Evolutionary conservation across 1,139 yeast genomes (phyloP).

Genomic region (Hemisphaericaspora xylofermentans): DNA sequence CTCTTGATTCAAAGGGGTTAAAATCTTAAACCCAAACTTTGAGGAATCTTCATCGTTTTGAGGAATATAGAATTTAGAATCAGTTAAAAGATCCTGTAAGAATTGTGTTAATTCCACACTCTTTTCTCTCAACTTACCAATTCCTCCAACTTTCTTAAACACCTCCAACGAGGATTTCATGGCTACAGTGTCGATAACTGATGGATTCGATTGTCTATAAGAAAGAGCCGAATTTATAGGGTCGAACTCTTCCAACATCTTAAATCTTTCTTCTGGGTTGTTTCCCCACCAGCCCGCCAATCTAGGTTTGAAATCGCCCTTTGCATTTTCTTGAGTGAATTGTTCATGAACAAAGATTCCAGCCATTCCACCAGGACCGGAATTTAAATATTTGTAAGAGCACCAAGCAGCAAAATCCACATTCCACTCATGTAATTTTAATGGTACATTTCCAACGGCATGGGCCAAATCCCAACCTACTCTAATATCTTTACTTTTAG

Average conservation of each 20-base stretch:
- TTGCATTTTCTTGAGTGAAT: conserved; percentile 36
- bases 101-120: conserved; percentile 59
- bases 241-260: conserved; percentile 76
- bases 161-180: conserved; percentile 64
- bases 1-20: conserved; percentile 62
- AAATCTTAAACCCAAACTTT: conserved; percentile 56
- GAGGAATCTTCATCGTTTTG: conserved; percentile 20
- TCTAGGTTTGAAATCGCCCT: conserved; percentile 52
- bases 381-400: conserved; percentile 82
- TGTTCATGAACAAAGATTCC: conserved; percentile 73
- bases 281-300: conserved; percentile 99
- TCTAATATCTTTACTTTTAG: conserved; percentile 38
- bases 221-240: conserved; percentile 85
- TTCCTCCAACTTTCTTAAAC: conserved; percentile 64
- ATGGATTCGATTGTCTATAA: conserved; percentile 89
- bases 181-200: conserved; percentile 79
- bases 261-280: conserved; percentile 63
- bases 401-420: conserved; percentile 97
- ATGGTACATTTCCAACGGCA: conserved; percentile 83
- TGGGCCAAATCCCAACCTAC: conserved; percentile 98
- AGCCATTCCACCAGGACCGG: conserved; percentile 93
- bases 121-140: conserved; percentile 53
- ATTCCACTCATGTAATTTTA: conserved; percentile 78
- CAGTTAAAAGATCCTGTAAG: conserved; percentile 47
- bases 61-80: conserved; percentile 44